Percentiles rank a stretch among this genome's conserved stretches.
These are phyloP conservation scores for Fusarium albidum DNA, from an alignment of 2,329 filamentous ascomycete genomes.

Conservation along the genomic window DNA sequence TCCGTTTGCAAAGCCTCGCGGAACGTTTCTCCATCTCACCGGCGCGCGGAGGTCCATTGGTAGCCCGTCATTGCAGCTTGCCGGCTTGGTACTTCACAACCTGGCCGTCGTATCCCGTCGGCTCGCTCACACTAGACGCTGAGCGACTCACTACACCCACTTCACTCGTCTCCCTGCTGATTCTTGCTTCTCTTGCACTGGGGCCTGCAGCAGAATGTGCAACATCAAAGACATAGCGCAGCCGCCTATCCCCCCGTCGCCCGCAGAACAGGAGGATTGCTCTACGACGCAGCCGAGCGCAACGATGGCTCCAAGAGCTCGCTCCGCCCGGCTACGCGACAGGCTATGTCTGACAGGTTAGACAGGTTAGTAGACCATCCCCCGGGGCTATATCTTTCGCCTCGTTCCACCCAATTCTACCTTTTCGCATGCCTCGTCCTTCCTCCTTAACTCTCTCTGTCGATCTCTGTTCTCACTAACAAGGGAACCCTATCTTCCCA, in stretches of 20 bases:
- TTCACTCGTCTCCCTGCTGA: constrained; percentile 18
- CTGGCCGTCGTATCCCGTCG: constrained; percentile 26
- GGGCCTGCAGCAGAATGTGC: constrained; percentile 34
- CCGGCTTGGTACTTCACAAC: constrained; percentile 14
- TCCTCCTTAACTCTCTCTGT: constrained; percentile 26
- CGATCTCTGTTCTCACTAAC: constrained; percentile 25
- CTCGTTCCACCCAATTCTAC: constrained; percentile 19
- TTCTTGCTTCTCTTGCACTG: constrained; percentile 18
- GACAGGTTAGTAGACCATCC: too few species aligned
- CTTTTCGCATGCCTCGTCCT: constrained; percentile 24
- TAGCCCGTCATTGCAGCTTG: constrained; percentile 8
- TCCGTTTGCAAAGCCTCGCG: constrained; percentile 33
- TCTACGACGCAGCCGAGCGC: constrained; percentile 28
- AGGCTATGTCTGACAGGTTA: too few species aligned
- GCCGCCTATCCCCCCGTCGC: constrained; percentile 32
- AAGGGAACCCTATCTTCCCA: constrained; percentile 23
- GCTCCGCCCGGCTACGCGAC: constrained; percentile 11
- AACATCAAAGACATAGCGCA: constrained; percentile 27
- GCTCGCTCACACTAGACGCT: constrained; percentile 21
- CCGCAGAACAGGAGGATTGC: constrained; percentile 36
- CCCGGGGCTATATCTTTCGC: constrained; percentile 30
- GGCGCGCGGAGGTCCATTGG: constrained; percentile 17
- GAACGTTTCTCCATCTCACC: constrained; percentile 20
- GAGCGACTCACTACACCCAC: constrained; percentile 28
- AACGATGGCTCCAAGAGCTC: constrained; percentile 6